Base-by-base conservation (phyloP, 2,329 filamentous ascomycete species). In the Colletotrichum falcatum region DNA sequence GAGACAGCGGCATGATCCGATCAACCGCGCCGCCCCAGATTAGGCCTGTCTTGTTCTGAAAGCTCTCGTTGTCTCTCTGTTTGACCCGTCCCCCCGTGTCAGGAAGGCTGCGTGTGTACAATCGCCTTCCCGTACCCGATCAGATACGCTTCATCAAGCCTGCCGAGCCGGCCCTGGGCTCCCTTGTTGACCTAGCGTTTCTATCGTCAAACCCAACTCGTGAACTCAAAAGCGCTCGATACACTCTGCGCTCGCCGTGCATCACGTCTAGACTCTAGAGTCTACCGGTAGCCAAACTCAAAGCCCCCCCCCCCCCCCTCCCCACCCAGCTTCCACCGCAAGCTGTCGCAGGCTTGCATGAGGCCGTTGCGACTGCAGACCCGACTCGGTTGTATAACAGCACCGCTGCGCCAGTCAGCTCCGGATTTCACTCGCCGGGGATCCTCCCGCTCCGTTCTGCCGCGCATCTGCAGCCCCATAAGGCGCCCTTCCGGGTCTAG, bases 321-420 rank as follows among this genome's bases (percentile, higher is more conserved):
- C n/a, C n/a, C n/a, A n/a, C n/a, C 14, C 12, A 28, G 5, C 14
- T 20, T 23, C 30, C 44, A 12, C 28, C 18, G 12, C 20, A 3
- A 39, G 26, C 30, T 4, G 14, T 23, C 11, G 6, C 18, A 37
- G 4, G 2, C 26, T 53, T 53, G 64, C 53, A 67, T 63, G 51
- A 66, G 58, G 30, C 49, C 0, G 7, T 53, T 59, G 26, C 44
- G 48, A 23, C 42, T 46, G 39, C 55, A 48, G 35, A 51, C 37
- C 59, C 69, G 42, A 28, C 55, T 62, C 42, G 18, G 42, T 28
- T 53, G 42, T n/a, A 35, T 61, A 37, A 48, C 55, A 42, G 48
- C 55, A 56, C 51, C 65, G 20, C 33, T 44, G 30, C 61, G 26
- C 56, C 44, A 33, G 46, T 61, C 39, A 28, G 16, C 64, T 28